Base-by-base conservation (phyloP, 371 early-diverging fungal genomes). In the Mortierella sp. region DNA sequence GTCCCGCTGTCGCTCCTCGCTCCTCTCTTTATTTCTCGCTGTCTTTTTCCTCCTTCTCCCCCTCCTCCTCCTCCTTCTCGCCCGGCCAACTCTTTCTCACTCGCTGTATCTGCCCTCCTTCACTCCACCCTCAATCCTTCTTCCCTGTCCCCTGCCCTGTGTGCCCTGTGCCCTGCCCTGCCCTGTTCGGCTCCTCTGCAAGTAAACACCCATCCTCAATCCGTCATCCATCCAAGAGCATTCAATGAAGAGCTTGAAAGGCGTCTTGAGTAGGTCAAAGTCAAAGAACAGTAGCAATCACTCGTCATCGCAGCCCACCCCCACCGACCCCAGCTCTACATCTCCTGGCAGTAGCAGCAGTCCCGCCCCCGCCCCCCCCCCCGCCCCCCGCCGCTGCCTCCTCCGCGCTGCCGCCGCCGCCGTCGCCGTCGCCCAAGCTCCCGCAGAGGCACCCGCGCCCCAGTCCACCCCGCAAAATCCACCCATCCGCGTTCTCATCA, bases 171-270 rank as follows among this genome's bases (percentile, higher is more conserved):
- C n/a, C n/a, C n/a, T n/a, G n/a, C n/a, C n/a, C n/a, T n/a, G n/a
- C n/a, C n/a, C n/a, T n/a, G n/a, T n/a, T n/a, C n/a, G n/a, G n/a
- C n/a, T n/a, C n/a, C n/a, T n/a, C n/a, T n/a, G n/a, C n/a, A n/a
- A n/a, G n/a, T n/a, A n/a, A n/a, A n/a, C n/a, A n/a, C n/a, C n/a
- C n/a, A n/a, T n/a, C n/a, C n/a, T n/a, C n/a, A n/a, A n/a, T 66
- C 50, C 50, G 44, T 48, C 55, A 29, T 62, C 51, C n/a, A 62
- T 53, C 60, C 55, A 46, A 46, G 44, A 56, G 63, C 62, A 58
- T 60, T 75, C 70, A 75, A 71, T 81, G 70, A 72, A 62, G 70
- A 56, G 59, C 62, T 64, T 71, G 64, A 84, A 84, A 73, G 81
- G 75, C 66, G 75, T 75, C 67, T 59, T 81, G 72, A 50, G 68